Evolutionary conservation across 352 stramenopile genomes (phyloP), one percentile per base, ranked within the genome.

Genomic region (Phytophthora quininea): DNA sequence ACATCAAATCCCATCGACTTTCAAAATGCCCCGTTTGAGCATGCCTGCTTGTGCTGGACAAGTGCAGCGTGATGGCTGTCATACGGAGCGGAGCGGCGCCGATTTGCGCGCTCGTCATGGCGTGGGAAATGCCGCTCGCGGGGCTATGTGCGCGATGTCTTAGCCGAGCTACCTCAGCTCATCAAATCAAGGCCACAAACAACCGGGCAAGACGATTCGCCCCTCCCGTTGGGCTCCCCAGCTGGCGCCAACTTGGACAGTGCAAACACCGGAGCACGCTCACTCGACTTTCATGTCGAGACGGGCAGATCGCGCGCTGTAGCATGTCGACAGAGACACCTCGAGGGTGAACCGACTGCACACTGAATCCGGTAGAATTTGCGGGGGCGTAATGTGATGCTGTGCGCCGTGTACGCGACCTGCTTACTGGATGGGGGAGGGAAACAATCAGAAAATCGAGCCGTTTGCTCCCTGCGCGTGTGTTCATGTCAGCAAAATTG

Each of bases 61-160:
- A 58, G 58, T 9, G 63, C 65, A 77, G 64, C 69, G 59, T 77
- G 69, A 71, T 66, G 60, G 60, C 74, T 69, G 65, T 77, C 60
- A 71, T 74, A 77, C 58, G 57, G 51, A 57, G 31, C 35, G 48
- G 29, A 50, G 52, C 47, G 15, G 4, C 43, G 30, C 45, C 53
- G 70, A 77, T 77, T 71, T 77, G 65, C 52, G 32, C 50, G 60
- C 60, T 74, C 58, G 64, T 70, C 55, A 73, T 40, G 19, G 19
- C 27, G 48, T 54, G 48, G 48, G 48, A 54, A 40, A 33, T 53
- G 54, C 31, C 38, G 31, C 43, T 67, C 49, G 54, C 46, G 54
- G 38, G 42, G 38, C 35, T 62, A 72, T 64, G 57, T 43, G 33
- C 54, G 9, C 37, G 46, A 27, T 42, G n/a, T 14, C 29, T 57